Conservation (phyloP, 2,329 filamentous ascomycete species). For the Fusarium mundagurra region DNA sequence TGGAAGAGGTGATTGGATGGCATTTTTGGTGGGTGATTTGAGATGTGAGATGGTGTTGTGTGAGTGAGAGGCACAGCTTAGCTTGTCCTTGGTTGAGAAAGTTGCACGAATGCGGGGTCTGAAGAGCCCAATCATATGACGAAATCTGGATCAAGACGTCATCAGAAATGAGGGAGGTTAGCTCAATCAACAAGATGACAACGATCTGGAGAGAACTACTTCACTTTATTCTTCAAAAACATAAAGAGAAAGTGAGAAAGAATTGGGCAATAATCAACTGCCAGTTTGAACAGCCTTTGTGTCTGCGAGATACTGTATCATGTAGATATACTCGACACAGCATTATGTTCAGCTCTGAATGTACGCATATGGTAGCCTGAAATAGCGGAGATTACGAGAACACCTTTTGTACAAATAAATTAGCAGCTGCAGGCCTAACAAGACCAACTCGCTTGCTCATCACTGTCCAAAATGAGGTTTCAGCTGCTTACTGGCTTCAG, state of each 20-base stretch:
- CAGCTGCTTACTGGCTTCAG: not conserved
- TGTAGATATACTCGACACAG: not conserved
- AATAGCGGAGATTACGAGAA: not conserved
- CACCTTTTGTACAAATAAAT: not conserved
- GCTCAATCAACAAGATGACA: not conserved
- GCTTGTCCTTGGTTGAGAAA: not conserved
- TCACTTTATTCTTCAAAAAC: not conserved
- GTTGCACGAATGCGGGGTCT: not conserved
- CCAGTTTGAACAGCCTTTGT: not conserved
- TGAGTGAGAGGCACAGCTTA: not conserved
- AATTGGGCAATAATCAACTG: rapidly evolving
- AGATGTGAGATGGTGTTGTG: not conserved
- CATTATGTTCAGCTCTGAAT: not conserved
- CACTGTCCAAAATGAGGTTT: not conserved
- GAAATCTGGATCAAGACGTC: not conserved
- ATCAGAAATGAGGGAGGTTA: not conserved
- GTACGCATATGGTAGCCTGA: rapidly evolving
- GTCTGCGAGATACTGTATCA: not conserved
- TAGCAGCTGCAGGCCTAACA: too few relatives aligned
- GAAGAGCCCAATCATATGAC: rapidly evolving
- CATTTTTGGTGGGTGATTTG: constrained; percentile 3
- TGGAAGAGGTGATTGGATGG: constrained; percentile 27
- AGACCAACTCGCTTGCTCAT: not conserved
- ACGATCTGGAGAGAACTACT: not conserved
- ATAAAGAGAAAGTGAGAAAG: not conserved